Conservation (phyloP, 768 basidiomycete species). For the Dioszegia crocea region DNA sequence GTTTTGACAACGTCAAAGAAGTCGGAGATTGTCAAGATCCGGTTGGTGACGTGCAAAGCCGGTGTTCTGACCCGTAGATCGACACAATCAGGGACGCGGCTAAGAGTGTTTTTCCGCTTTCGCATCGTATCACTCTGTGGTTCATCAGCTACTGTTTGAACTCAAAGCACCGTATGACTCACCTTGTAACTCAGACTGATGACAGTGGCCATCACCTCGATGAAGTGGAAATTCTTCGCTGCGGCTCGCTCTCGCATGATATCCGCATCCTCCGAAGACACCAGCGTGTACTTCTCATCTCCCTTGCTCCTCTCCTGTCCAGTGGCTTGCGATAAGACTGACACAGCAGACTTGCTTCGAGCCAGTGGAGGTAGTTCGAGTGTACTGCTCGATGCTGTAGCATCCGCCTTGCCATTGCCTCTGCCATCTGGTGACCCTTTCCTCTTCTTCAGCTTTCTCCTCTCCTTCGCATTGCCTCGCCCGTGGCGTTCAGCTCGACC, state of each 20-base stretch:
- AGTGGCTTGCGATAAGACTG: background rate
- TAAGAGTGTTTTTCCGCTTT: background rate
- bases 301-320: background rate
- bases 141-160: background rate
- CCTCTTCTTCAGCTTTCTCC: background rate
- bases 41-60: conserved; percentile 61
- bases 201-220: conserved; percentile 57
- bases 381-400: background rate
- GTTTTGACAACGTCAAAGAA: conserved; percentile 47
- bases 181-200: conserved; percentile 61
- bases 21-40: conserved; percentile 49
- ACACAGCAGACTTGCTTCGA: conserved; percentile 8
- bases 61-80: conserved; percentile 83
- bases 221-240: conserved; percentile 72
- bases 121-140: background rate
- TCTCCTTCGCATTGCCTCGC: background rate
- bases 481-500: background rate
- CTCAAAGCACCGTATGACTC: background rate
- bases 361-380: background rate
- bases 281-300: conserved; percentile 3
- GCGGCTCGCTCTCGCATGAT: conserved; percentile 62
- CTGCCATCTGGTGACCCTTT: background rate
- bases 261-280: conserved; percentile 27
- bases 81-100: conserved; percentile 54
- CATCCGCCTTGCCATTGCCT: background rate